Base-by-base conservation (phyloP, 1,284 basidiomycete genomes). In the Bondarzewia mesenterica region DNA sequence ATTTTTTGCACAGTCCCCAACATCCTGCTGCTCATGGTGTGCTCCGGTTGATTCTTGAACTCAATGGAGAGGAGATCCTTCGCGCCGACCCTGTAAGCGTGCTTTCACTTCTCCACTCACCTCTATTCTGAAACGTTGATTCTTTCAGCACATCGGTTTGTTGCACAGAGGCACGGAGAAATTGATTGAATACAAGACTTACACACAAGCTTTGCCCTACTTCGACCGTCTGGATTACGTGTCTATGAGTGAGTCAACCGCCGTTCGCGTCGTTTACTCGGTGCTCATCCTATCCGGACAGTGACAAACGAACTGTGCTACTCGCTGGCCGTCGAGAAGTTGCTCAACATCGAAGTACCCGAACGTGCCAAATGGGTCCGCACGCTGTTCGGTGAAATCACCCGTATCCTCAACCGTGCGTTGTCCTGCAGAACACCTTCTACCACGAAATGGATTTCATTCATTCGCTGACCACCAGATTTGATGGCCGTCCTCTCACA, bases 151-250 rank as follows among this genome's bases (percentile, higher is more conserved):
- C 62, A 86, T 99, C 60, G 96, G 95, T 54, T 78, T 99, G 37
- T 78, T 99, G 52, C 95, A 99, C 70, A 85, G 96, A 60, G 95
- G 94, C 35, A 99, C 95, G 16, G 95, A 99, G 68, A 99, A 99
- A 71, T 78, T 99, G 49, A 99, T 98, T 61, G 95, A 99, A 71
- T 97, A 95, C 80, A 99, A 99, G 76, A 98, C 88, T 8, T 99
- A 98, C 67, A 92, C 85, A 14, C 96, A 98, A 73, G 95, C 95
- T 2, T 73, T 97, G n/a, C 96, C 95, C 2, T 98, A 99, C 74
- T 99, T 99, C 68, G 95, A 99, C 69, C 92, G 95, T 62, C 78
- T 99, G 54, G 95, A 99, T 75, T 99, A 99, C 62, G 93, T 97
- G 49, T 97, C 94, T 44, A 98, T 98, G 95, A 96, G 91, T 93